A percentile compares a stretch with the other conserved stretches of the same genome.
Evolutionary conservation across 1,139 yeast species (phyloP).

Genomic region (Candida tropicalis): DNA sequence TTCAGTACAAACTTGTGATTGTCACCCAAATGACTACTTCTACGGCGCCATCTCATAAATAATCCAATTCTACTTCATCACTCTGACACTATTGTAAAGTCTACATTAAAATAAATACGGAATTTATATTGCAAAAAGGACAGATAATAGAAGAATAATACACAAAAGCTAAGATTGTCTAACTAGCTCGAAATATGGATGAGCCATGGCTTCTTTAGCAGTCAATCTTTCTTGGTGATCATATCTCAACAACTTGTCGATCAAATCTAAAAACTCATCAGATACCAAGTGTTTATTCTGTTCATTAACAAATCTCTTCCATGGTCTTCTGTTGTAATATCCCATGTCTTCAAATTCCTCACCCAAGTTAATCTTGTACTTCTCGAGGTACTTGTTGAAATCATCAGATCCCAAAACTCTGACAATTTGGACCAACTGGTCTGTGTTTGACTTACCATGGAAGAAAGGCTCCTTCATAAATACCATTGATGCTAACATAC

Average conservation of each 20-base stretch:
- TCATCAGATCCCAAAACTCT: slow-evolving; percentile 91
- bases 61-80: too few relatives aligned
- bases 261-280: slow-evolving; percentile 74
- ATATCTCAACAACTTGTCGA: slow-evolving; percentile 80
- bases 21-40: too few relatives aligned
- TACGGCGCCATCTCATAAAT: too few relatives aligned
- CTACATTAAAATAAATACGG: too few relatives aligned
- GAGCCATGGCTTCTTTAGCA: slow-evolving; percentile 93
- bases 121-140: too few relatives aligned
- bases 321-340: slow-evolving; percentile 81
- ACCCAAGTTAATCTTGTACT: slow-evolving; percentile 75
- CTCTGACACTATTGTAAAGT: too few relatives aligned
- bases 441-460: slow-evolving; percentile 95
- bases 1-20: too few relatives aligned
- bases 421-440: slow-evolving; percentile 93
- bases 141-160: too few relatives aligned
- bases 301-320: slow-evolving; percentile 78
- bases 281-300: slow-evolving; percentile 72
- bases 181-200: slow-evolving; percentile 60
- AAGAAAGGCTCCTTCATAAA: slow-evolving; percentile 97
- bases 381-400: slow-evolving; percentile 68
- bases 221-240: slow-evolving; percentile 96
- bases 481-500: slow-evolving; percentile 96
- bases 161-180: slow-evolving; percentile 16
- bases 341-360: slow-evolving; percentile 85